phyloP scores from a whole-genome alignment of 768 basidiomycete genomes.

The Suillus discolor region DNA sequence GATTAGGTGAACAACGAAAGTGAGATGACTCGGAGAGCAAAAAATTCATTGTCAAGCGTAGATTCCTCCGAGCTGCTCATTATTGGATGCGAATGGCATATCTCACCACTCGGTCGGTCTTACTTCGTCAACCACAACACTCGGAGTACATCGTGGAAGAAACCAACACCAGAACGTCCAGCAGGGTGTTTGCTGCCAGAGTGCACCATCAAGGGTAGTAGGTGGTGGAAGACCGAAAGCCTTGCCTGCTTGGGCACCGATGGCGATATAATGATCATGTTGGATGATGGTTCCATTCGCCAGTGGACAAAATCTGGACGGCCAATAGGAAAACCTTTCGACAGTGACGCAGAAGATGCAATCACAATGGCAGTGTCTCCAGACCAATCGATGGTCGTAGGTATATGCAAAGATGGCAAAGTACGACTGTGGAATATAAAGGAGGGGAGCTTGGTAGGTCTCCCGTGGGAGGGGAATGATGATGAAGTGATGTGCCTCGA shows the following conservation, averaged over 20 bases:
- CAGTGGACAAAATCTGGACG: not conserved
- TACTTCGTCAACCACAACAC: not conserved
- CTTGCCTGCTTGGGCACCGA: not conserved
- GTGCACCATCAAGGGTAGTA: not conserved
- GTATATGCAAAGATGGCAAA: not conserved
- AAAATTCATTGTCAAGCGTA: not conserved
- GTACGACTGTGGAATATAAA: not conserved
- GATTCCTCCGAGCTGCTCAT: not conserved
- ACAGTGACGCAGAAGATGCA: not conserved
- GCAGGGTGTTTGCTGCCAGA: not conserved
- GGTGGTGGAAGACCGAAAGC: not conserved
- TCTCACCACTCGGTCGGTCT: not conserved
- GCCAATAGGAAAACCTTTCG: not conserved
- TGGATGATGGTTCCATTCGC: not conserved
- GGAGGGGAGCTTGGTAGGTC: not conserved
- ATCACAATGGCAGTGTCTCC: not conserved
- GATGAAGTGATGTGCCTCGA: constrained; percentile 2
- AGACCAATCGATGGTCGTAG: not conserved
- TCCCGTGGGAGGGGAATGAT: not conserved
- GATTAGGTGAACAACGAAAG: not conserved
- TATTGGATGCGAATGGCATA: not conserved
- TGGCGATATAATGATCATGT: not conserved
- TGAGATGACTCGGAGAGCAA: not conserved
- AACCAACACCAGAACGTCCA: not conserved
- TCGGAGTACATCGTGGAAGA: not conserved